Conservation (phyloP, 805 yeast genomes). For the Pichia heedii region DNA sequence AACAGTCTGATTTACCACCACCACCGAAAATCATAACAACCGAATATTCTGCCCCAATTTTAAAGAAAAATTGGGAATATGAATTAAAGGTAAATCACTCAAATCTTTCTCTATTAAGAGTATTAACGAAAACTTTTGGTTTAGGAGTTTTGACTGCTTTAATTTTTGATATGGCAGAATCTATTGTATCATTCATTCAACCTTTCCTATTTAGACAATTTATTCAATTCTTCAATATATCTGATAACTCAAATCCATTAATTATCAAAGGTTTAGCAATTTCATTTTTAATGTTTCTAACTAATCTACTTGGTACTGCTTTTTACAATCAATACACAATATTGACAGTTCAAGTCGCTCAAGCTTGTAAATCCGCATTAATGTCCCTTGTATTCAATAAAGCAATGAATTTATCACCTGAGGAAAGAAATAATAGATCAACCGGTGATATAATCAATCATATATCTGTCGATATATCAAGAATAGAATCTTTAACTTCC, state of each 20-base stretch:
- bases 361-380: conserved; percentile 57
- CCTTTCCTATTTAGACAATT: conserved; percentile 49
- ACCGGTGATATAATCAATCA: conserved; percentile 77
- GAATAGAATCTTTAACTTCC: conserved; percentile 51
- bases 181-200: conserved; percentile 35
- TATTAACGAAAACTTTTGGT: conserved; percentile 33
- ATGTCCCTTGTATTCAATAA: conserved; percentile 64
- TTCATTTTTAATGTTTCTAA: conserved; percentile 53
- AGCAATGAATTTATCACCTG: conserved; percentile 57
- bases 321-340: conserved; percentile 63
- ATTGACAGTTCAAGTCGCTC: conserved; percentile 48
- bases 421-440: conserved; percentile 47
- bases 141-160: conserved; percentile 27
- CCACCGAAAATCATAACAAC: conserved; percentile 33
- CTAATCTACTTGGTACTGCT: conserved; percentile 51
- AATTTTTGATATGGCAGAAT: conserved; percentile 31
- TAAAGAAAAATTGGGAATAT: conserved; percentile 28
- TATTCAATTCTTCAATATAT: conserved; percentile 34
- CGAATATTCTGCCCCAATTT: conserved; percentile 21
- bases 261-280: conserved; percentile 53
- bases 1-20: conserved; percentile 33
- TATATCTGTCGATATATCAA: conserved; percentile 65
- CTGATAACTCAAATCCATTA: conserved; percentile 30
- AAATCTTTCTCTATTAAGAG: conserved; percentile 24
- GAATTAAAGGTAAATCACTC: conserved; percentile 11